phyloP scores from a whole-genome alignment of 495 filamentous ascomycete species.

The Astrocystis sublimbata region DNA sequence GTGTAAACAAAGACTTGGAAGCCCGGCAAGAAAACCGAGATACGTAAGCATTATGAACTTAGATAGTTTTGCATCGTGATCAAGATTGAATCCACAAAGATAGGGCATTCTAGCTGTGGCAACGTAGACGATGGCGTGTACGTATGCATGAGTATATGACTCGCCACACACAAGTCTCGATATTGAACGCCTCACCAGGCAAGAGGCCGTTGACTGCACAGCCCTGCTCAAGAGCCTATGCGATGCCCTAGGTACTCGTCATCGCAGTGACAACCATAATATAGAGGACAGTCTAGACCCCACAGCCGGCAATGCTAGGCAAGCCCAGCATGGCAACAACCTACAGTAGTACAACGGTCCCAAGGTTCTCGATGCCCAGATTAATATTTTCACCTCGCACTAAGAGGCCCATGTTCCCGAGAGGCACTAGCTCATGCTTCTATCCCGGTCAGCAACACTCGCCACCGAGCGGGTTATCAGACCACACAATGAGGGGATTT shows the following conservation, averaged over 20 bases:
- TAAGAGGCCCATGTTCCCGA: not conserved
- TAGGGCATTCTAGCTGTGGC: no score
- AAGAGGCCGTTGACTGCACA: not conserved
- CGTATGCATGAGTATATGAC: no score
- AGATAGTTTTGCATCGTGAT: no score
- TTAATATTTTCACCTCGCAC: not conserved
- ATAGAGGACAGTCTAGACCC: not conserved
- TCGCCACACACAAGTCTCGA: no score
- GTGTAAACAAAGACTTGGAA: no score
- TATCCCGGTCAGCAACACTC: no score
- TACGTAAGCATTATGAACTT: no score
- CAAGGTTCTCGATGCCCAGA: no score
- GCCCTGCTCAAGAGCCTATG: not conserved
- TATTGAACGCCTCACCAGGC: not conserved
- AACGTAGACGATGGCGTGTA: no score
- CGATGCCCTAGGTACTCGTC: not conserved
- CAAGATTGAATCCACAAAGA: no score
- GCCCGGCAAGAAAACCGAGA: no score
- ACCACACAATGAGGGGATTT: not conserved
- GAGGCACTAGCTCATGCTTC: not conserved
- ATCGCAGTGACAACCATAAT: not conserved
- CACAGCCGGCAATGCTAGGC: not conserved
- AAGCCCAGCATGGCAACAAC: not conserved
- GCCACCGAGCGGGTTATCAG: slow-evolving; percentile 2
- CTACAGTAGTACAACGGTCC: no score